Evolutionary conservation across 441 rosid species (phyloP).

Genomic region (Croton setiger): DNA sequence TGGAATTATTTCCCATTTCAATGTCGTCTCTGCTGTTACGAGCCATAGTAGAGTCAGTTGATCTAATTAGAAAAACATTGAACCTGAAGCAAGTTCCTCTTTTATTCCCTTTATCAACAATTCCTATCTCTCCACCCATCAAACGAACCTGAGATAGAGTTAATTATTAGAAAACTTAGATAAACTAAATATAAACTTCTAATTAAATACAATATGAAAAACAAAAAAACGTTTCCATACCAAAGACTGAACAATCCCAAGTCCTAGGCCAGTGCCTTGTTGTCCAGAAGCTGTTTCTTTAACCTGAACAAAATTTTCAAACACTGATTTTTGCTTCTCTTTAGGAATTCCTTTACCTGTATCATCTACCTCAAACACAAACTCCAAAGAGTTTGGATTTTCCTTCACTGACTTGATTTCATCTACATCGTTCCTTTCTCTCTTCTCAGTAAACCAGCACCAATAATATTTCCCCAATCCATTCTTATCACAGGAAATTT

Average conservation of each 20-base stretch:
- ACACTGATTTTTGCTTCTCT: constrained; percentile 58
- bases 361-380: constrained; percentile 76
- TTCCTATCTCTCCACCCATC: constrained; percentile 78
- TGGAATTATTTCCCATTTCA: constrained; percentile 25
- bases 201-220: not conserved
- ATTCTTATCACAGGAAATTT: constrained; percentile 26
- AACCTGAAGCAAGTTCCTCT: constrained; percentile 77
- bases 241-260: constrained; percentile 91
- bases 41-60: constrained; percentile 18
- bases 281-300: constrained; percentile 54
- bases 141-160: constrained; percentile 50
- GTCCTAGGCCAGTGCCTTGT: constrained; percentile 88
- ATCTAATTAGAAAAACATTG: constrained; percentile 37
- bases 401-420: constrained; percentile 12
- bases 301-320: constrained; percentile 81
- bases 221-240: constrained; percentile 25
- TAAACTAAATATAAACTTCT: not conserved
- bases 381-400: constrained; percentile 36
- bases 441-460: constrained; percentile 23
- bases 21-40: constrained; percentile 21
- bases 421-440: constrained; percentile 19
- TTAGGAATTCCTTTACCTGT: constrained; percentile 82
- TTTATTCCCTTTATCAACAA: constrained; percentile 52
- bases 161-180: not conserved
- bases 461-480: constrained; percentile 21